Conservation (phyloP, 2,329 filamentous ascomycete genomes). For the Cylindrodendrum hubeiense region DNA sequence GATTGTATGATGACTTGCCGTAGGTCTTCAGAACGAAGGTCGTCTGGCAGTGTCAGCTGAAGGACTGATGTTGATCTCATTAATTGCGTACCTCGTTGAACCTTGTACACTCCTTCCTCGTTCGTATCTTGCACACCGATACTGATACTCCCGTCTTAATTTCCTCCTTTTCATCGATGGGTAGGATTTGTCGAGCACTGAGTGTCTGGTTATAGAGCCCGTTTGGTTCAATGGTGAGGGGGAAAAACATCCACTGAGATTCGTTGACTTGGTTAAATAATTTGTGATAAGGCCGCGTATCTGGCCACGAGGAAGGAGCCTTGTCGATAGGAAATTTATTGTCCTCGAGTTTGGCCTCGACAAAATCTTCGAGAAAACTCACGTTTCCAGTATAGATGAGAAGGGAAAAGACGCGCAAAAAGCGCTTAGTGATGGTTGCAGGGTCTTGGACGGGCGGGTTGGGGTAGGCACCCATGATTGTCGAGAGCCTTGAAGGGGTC, state of each 20-base stretch:
- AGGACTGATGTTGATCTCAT: not conserved
- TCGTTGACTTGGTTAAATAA: not conserved
- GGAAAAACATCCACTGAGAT: constrained; percentile 20
- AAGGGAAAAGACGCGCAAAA: constrained; percentile 17
- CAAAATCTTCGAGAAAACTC: not conserved
- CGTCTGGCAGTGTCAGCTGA: not conserved
- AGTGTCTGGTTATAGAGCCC: not conserved
- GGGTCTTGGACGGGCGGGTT: not conserved
- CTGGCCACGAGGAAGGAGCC: not conserved
- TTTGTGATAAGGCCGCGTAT: not conserved
- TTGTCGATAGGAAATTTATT: not conserved
- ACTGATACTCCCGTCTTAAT: not conserved
- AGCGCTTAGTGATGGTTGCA: not conserved
- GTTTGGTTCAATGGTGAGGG: not conserved
- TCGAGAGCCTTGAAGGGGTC: not conserved
- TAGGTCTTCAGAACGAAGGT: constrained; percentile 18
- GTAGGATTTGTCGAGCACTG: not conserved
- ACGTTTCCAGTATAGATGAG: constrained; percentile 5
- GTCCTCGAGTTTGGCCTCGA: not conserved
- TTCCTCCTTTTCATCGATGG: not conserved
- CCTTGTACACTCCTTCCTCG: not conserved
- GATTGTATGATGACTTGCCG: not conserved
- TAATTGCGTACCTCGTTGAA: not conserved
- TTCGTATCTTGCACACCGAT: constrained; percentile 1
- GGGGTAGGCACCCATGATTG: not conserved